Conservation (phyloP, 1,139 yeast genomes). For the Hyphopichia pseudoburtonii region DNA sequence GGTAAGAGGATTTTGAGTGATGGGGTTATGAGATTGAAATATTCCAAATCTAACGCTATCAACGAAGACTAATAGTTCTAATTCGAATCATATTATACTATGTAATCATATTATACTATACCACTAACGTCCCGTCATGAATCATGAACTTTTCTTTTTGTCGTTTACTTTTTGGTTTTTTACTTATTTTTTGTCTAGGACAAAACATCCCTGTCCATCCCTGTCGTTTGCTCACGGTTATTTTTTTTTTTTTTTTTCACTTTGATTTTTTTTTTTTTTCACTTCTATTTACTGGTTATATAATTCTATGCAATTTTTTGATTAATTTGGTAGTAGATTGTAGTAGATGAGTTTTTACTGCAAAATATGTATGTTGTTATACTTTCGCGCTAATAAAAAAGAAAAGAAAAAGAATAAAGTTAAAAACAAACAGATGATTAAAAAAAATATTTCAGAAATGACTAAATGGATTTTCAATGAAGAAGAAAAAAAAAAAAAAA, state of each 20-base stretch:
- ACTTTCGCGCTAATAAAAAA: no score
- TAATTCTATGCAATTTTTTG: no score
- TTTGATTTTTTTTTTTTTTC: no score
- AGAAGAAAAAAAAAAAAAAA: neutral
- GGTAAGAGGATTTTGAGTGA: conserved; percentile 74
- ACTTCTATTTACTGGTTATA: no score
- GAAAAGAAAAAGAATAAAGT: neutral
- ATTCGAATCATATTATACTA: no score
- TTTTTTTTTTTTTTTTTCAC: no score
- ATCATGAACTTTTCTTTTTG: neutral
- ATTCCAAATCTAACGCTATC: conserved; percentile 33
- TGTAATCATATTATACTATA: no score
- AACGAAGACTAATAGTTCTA: no score
- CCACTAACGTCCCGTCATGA: no score
- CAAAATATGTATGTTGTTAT: neutral
- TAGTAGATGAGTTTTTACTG: neutral
- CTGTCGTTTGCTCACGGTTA: neutral
- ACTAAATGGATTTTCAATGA: neutral
- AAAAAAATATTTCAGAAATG: neutral
- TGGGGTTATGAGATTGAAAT: conserved; percentile 50
- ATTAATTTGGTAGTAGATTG: neutral
- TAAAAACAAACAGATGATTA: no score
- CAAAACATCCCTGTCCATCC: neutral
- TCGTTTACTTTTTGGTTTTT: no score
- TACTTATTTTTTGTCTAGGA: no score